Conservation (phyloP, 495 filamentous ascomycete species). For the Neurospora intermedia region DNA sequence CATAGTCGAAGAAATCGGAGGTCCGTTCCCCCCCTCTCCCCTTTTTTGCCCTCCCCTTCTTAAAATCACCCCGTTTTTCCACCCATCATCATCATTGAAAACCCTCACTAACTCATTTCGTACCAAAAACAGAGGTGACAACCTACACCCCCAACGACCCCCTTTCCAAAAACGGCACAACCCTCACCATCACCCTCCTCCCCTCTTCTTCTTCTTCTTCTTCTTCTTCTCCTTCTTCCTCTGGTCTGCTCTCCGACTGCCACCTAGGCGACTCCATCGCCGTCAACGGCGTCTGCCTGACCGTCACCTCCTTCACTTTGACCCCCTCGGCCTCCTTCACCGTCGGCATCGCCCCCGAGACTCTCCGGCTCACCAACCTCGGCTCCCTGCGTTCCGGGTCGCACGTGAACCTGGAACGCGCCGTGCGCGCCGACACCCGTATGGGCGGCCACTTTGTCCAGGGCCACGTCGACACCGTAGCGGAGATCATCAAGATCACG, state of each 20-base stretch:
- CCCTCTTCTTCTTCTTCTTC: constrained; percentile 35
- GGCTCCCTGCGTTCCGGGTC: constrained; percentile 46
- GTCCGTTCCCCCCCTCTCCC: constrained; percentile 38
- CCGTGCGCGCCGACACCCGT: constrained; percentile 75
- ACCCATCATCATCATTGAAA: not conserved
- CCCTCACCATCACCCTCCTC: constrained; percentile 66
- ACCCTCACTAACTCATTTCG: not conserved
- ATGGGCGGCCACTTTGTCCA: constrained; percentile 85
- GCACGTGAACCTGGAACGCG: constrained; percentile 84
- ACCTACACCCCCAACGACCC: constrained; percentile 2
- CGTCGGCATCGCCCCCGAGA: constrained; percentile 92
- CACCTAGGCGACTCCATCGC: constrained; percentile 87
- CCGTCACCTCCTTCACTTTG: constrained; percentile 65
- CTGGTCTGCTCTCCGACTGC: constrained; percentile 50
- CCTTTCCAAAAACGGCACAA: constrained; percentile 48
- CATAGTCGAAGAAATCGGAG: constrained; percentile 89
- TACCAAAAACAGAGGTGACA: constrained; percentile 9
- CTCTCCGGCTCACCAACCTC: constrained; percentile 90
- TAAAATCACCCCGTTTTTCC: too few species aligned
- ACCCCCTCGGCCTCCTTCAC: constrained; percentile 51
- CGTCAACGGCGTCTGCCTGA: constrained; percentile 86
- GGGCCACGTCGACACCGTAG: constrained; percentile 88
- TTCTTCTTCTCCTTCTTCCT: constrained; percentile 29
- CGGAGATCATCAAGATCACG: constrained; percentile 52
- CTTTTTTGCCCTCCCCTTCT: constrained; percentile 1